phyloP scores from a whole-genome alignment of 1,284 basidiomycete species.

The Rhodotorula sp. region DNA sequence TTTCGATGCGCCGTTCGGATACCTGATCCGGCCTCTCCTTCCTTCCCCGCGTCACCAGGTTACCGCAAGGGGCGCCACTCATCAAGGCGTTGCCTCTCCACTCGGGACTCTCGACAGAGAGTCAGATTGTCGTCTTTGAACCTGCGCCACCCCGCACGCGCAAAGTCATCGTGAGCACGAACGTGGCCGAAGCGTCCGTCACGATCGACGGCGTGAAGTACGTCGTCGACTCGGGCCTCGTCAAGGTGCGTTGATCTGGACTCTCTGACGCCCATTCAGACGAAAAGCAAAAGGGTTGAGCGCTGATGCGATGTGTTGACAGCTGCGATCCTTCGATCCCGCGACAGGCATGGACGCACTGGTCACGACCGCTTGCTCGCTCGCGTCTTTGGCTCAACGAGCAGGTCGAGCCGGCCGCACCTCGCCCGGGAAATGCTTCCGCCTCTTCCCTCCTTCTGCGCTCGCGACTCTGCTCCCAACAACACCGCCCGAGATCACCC shows the following conservation, averaged over 20 bases:
- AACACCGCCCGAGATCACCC: slow-evolving; percentile 83
- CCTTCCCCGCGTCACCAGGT: slow-evolving; percentile 51
- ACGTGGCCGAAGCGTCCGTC: slow-evolving; percentile 95
- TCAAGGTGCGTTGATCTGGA: slow-evolving; percentile 64
- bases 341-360: slow-evolving; percentile 48
- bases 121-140: slow-evolving; percentile 82
- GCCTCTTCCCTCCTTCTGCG: slow-evolving; percentile 74
- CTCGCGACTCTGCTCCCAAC: slow-evolving; percentile 62
- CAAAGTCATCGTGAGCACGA: slow-evolving; percentile 90
- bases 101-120: slow-evolving; percentile 78
- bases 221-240: slow-evolving; percentile 93
- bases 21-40: neutral
- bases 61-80: slow-evolving; percentile 57
- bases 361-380: slow-evolving; percentile 47
- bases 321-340: slow-evolving; percentile 48
- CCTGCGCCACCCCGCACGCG: slow-evolving; percentile 68
- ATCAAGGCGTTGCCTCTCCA: slow-evolving; percentile 72
- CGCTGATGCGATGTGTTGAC: slow-evolving; percentile 27
- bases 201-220: slow-evolving; percentile 94
- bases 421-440: slow-evolving; percentile 82
- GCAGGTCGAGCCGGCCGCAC: slow-evolving; percentile 52
- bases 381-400: slow-evolving; percentile 50
- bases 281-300: no score
- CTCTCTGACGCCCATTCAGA: neutral
- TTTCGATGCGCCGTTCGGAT: neutral